Conservation (phyloP, 805 yeast species). For the Hemisphaericaspora nanyangensis region DNA sequence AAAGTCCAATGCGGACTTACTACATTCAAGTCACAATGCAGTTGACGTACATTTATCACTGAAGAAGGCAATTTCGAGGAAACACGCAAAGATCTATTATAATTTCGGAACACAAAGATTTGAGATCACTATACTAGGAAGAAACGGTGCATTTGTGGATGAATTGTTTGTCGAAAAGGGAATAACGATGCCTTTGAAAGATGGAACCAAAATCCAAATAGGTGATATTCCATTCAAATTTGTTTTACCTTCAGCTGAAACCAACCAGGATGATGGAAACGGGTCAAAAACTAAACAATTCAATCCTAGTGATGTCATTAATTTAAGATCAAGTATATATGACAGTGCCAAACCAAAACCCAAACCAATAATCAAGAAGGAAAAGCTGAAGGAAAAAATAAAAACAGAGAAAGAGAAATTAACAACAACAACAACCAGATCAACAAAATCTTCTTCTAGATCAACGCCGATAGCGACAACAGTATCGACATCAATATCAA, state of each 20-base stretch:
- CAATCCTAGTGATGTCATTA: slow-evolving; percentile 61
- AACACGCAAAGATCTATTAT: slow-evolving; percentile 94
- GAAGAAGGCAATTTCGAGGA: slow-evolving; percentile 87
- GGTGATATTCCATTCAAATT: slow-evolving; percentile 90
- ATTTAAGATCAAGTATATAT: slow-evolving; percentile 47
- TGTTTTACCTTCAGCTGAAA: slow-evolving; percentile 70
- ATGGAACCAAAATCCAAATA: slow-evolving; percentile 83
- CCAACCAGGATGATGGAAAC: slow-evolving; percentile 25
- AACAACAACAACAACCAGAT: neutral
- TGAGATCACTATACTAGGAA: slow-evolving; percentile 85
- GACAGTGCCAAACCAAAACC: slow-evolving; percentile 15
- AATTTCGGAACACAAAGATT: slow-evolving; percentile 95
- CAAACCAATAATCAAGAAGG: neutral
- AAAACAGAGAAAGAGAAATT: neutral
- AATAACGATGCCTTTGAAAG: slow-evolving; percentile 79
- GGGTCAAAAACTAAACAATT: slow-evolving; percentile 32
- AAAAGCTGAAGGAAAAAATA: neutral
- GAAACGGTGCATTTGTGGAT: slow-evolving; percentile 96
- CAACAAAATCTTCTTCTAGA: slow-evolving; percentile 10
- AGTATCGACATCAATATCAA: neutral
- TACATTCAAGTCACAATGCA: slow-evolving; percentile 64
- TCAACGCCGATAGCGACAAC: neutral
- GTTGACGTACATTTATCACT: slow-evolving; percentile 92
- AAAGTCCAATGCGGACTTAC: slow-evolving; percentile 48
- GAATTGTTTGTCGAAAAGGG: slow-evolving; percentile 87